These are phyloP conservation scores for Ganoderma meredithae DNA, from an alignment of 1,284 basidiomycete species.

Conservation along the genomic window DNA sequence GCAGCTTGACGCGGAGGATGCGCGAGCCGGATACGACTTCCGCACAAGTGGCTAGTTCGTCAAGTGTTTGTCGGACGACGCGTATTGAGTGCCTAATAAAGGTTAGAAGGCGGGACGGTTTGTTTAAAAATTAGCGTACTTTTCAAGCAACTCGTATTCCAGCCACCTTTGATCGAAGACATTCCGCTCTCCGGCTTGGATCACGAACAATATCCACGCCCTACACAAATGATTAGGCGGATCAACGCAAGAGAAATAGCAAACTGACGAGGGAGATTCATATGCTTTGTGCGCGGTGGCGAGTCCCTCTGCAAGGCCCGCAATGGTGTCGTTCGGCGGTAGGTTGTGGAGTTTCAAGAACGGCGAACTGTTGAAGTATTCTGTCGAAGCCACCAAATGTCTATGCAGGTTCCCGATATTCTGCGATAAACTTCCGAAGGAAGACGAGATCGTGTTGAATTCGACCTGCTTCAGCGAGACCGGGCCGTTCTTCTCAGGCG, in stretches of 20 bases:
- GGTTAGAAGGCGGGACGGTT: neutral
- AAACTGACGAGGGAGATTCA: conserved; percentile 53
- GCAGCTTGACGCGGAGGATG: conserved; percentile 31
- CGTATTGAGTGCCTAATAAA: conserved; percentile 70
- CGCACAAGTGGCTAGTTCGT: conserved; percentile 66
- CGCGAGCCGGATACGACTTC: conserved; percentile 37
- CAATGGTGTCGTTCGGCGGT: conserved; percentile 79
- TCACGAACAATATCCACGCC: conserved; percentile 86
- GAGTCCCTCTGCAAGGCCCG: conserved; percentile 79
- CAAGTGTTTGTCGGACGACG: conserved; percentile 79
- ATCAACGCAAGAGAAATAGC: neutral
- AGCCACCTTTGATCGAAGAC: conserved; percentile 94
- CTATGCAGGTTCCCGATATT: conserved; percentile 83
- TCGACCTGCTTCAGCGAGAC: conserved; percentile 92
- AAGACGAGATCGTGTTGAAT: conserved; percentile 96
- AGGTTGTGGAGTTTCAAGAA: conserved; percentile 65
- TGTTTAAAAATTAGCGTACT: conserved; percentile 49
- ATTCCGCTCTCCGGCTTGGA: conserved; percentile 92
- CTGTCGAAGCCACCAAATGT: conserved; percentile 70
- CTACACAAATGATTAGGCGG: conserved; percentile 43
- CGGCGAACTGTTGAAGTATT: conserved; percentile 70
- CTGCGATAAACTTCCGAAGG: conserved; percentile 88
- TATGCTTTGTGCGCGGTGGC: conserved; percentile 85
- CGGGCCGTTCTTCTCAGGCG: conserved; percentile 46
- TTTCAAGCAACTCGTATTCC: conserved; percentile 86